Percentiles rank a stretch among this genome's conserved stretches.
These are phyloP conservation scores for Bipolaris bicolor DNA, from an alignment of 2,329 filamentous ascomycete genomes.

Conservation along the genomic window DNA sequence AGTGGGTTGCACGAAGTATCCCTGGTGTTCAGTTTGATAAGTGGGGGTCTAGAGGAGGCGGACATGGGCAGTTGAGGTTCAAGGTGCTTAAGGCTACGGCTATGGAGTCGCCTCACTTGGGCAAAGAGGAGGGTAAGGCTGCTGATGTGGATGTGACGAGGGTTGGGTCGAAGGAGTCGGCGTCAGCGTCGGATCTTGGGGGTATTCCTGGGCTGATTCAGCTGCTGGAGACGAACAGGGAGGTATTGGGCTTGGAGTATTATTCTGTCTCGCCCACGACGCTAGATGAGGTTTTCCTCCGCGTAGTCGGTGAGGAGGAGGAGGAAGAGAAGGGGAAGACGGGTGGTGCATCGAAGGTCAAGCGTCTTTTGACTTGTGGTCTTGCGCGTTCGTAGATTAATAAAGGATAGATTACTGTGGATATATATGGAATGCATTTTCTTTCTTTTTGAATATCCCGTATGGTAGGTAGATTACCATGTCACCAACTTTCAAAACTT, in stretches of 20 bases:
- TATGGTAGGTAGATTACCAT: no score
- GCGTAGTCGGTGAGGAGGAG: slow-evolving; percentile 76
- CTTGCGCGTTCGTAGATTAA: not conserved
- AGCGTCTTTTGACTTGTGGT: slow-evolving; percentile 2
- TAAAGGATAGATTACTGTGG: not conserved
- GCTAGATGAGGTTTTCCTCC: slow-evolving; percentile 87
- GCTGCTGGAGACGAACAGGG: slow-evolving; percentile 73
- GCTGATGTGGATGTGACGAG: slow-evolving; percentile 28
- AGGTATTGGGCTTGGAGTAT: slow-evolving; percentile 75
- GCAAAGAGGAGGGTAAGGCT: slow-evolving; percentile 16
- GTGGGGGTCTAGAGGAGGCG: slow-evolving; percentile 71
- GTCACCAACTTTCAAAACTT: no score
- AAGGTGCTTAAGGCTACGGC: slow-evolving; percentile 65
- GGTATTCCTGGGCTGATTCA: slow-evolving; percentile 74
- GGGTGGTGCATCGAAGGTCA: slow-evolving; percentile 1
- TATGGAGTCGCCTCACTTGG: slow-evolving; percentile 3
- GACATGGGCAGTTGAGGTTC: slow-evolving; percentile 86
- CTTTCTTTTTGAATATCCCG: not conserved
- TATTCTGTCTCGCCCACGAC: slow-evolving; percentile 88
- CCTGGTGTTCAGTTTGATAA: slow-evolving; percentile 65
- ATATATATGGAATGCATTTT: not conserved
- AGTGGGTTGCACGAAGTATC: slow-evolving; percentile 69
- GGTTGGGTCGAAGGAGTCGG: slow-evolving; percentile 22
- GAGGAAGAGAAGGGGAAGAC: slow-evolving; percentile 54
- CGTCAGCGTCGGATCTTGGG: slow-evolving; percentile 23